Conservation (phyloP, 768 basidiomycete species). For the Lactarius deliciosus region DNA sequence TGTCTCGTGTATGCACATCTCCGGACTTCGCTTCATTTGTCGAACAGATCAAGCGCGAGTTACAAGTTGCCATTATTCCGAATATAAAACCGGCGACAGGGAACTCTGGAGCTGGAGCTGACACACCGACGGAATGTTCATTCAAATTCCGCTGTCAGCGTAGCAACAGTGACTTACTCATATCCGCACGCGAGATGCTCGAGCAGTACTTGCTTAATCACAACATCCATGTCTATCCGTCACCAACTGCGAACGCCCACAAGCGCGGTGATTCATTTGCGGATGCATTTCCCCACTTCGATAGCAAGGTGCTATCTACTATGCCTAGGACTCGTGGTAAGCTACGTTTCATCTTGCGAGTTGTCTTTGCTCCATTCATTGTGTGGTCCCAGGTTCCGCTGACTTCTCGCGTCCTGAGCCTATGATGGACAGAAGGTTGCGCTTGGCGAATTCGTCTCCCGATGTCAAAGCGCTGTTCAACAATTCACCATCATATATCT, state of each 20-base stretch:
- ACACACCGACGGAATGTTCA: conserved; percentile 70
- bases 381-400: conserved; percentile 57
- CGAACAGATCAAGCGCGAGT: conserved; percentile 89
- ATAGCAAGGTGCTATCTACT: conserved; percentile 88
- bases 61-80: conserved; percentile 86
- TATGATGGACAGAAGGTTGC: conserved; percentile 68
- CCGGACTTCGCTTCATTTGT: conserved; percentile 84
- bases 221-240: conserved; percentile 80
- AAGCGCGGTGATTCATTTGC: conserved; percentile 91
- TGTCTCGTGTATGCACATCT: conserved; percentile 70
- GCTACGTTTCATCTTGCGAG: conserved; percentile 28
- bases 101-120: conserved; percentile 52
- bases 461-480: conserved; percentile 96
- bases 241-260: conserved; percentile 73
- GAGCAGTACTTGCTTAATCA: conserved; percentile 88
- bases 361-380: conserved; percentile 19
- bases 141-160: conserved; percentile 97
- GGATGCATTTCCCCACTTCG: conserved; percentile 95
- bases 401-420: conserved; percentile 73
- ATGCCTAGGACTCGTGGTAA: conserved; percentile 60
- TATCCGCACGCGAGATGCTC: conserved; percentile 86
- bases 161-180: conserved; percentile 90
- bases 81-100: conserved; percentile 62
- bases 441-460: conserved; percentile 86
- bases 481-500: conserved; percentile 74